These are phyloP conservation scores for Nakazawaea laoshanensis DNA, from an alignment of 805 yeast species.

Conservation along the genomic window DNA sequence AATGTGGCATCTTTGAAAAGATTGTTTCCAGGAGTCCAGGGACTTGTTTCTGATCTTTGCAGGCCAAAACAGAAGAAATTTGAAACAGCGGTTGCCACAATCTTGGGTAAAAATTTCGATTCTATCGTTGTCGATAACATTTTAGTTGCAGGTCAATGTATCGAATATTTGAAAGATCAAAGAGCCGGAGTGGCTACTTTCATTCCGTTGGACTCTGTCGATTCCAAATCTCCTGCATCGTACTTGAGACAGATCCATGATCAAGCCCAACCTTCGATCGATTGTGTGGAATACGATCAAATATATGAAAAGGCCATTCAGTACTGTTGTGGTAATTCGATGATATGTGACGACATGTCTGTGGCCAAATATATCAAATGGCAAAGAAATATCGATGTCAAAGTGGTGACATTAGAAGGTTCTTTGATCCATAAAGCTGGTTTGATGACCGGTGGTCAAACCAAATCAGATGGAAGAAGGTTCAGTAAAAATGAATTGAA, in stretches of 20 bases:
- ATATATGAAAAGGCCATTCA: constrained; percentile 68
- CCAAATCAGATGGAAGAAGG: constrained; percentile 37
- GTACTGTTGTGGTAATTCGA: constrained; percentile 70
- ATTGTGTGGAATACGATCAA: constrained; percentile 63
- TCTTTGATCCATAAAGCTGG: constrained; percentile 79
- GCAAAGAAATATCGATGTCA: constrained; percentile 47
- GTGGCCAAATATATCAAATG: constrained; percentile 70
- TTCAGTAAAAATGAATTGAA: constrained; percentile 73
- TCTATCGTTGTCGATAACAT: constrained; percentile 77
- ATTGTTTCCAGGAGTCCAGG: constrained; percentile 78
- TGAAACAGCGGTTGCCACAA: constrained; percentile 65
- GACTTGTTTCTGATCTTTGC: constrained; percentile 72
- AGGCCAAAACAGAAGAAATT: constrained; percentile 68
- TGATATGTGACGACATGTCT: constrained; percentile 65
- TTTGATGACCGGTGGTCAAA: constrained; percentile 85
- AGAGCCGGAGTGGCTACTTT: constrained; percentile 80
- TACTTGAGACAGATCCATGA: constrained; percentile 44
- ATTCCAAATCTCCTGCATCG: constrained; percentile 43
- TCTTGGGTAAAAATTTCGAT: constrained; percentile 73
- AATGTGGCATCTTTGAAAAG: constrained; percentile 62
- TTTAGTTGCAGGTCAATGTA: constrained; percentile 65
- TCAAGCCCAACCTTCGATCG: constrained; percentile 60
- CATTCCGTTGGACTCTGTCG: constrained; percentile 78
- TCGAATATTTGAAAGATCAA: constrained; percentile 74
- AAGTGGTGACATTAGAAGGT: constrained; percentile 78